These are phyloP conservation scores for Apiotrichum porosum DNA, from an alignment of 1,284 basidiomycete species.

Conservation along the genomic window DNA sequence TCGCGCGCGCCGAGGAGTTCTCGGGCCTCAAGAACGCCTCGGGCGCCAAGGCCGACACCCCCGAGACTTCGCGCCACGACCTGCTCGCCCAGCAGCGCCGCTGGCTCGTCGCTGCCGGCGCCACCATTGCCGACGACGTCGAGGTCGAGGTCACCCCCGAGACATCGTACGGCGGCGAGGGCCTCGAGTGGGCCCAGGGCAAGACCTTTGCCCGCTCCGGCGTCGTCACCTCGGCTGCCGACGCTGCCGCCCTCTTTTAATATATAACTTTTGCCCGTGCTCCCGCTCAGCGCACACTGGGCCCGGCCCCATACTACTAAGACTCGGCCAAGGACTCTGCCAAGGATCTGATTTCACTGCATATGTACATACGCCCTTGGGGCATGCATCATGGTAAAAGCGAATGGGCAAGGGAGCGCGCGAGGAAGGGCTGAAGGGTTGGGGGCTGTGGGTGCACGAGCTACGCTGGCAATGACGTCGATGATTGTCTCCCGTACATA, in stretches of 20 bases:
- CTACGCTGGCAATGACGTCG: too few relatives aligned
- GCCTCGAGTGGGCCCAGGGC: slow-evolving; percentile 72
- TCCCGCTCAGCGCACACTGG: not conserved
- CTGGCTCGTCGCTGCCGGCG: slow-evolving; percentile 78
- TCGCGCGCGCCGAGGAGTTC: slow-evolving; percentile 84
- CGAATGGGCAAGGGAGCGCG: too few relatives aligned
- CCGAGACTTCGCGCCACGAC: slow-evolving; percentile 83
- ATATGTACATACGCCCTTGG: slow-evolving; percentile 1
- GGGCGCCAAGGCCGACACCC: slow-evolving; percentile 87
- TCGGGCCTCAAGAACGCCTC: slow-evolving; percentile 97
- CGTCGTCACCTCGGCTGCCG: slow-evolving; percentile 31
- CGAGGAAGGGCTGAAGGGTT: too few relatives aligned
- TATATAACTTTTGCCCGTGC: not conserved
- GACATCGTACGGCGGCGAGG: slow-evolving; percentile 87
- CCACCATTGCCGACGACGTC: slow-evolving; percentile 55
- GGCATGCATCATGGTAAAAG: not conserved
- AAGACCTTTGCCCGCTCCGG: slow-evolving; percentile 62
- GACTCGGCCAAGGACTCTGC: not conserved
- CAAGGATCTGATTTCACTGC: not conserved
- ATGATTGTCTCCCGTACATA: too few relatives aligned
- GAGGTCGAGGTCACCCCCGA: slow-evolving; percentile 89
- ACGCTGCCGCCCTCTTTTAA: slow-evolving; percentile 9
- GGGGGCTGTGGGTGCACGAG: too few relatives aligned
- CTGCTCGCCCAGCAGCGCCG: slow-evolving; percentile 82
- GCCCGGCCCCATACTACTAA: not conserved